Evolutionary conservation across 2,329 filamentous ascomycete species (phyloP), one percentile per base, ranked within the genome.

Genomic region (Sporothrix mexicana): DNA sequence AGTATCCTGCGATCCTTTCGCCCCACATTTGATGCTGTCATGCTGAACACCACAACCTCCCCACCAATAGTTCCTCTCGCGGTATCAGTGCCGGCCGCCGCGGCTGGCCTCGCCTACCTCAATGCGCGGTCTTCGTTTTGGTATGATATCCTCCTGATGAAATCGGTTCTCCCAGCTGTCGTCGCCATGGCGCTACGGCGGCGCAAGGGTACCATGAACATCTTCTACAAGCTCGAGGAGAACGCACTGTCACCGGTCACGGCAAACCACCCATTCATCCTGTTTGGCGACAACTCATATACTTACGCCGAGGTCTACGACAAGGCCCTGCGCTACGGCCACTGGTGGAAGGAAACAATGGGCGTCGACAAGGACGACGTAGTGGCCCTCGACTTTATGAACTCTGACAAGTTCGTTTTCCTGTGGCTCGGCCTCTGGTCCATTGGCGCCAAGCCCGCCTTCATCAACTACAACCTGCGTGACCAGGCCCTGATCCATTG

Each of bases 401-500:
- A 97, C 79, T 93, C 90, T 55, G 90, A 93, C n/a, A 86, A 87
- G 2, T 95, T 94, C 78, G 78, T 95, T 41, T 93, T 95, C 79
- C 75, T 97, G 9, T 88, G 91, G 86, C 84, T 95, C 71, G 94
- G 91, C 0, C 82, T 97, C 45, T 97, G 93, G 93, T 89, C 91
- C 43, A 89, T 97, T 73, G 94, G 94, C 12, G 94, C 92, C 0
- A 90, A 90, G 72, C 93, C 94, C 0, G 94, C 94, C 0, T 93
- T 96, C 77, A 92, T 97, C 82, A 97, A 97, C 81, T 95, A 95
- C 82, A 96, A 96, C 79, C 83, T 97, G 67, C 86, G 87, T 0
- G 91, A 90, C 13, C 88, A 91, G 41, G 86, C 93, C 0, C 83
- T 97, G 74, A 80, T 88, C 2, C 94, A 97, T 81, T 95, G 92